Conservation (phyloP, 2,329 filamentous ascomycete genomes). For the Mollisiaceae sp. region DNA sequence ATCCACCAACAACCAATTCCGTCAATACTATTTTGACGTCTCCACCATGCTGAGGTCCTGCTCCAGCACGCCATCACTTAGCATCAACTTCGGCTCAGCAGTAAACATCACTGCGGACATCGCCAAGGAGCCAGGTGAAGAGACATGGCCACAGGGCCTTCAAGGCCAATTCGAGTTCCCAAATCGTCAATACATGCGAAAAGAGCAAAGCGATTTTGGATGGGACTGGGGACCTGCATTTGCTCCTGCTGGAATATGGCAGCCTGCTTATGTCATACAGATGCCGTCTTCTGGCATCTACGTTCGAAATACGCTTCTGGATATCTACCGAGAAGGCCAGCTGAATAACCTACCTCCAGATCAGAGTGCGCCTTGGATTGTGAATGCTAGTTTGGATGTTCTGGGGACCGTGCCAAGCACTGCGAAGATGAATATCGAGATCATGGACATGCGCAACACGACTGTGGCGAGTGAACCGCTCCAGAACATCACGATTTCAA, state of each 20-base stretch:
- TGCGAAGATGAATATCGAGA: constrained; percentile 51
- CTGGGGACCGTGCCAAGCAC: constrained; percentile 53
- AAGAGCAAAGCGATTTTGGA: constrained; percentile 67
- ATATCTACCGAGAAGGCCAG: constrained; percentile 63
- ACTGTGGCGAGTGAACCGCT: constrained; percentile 47
- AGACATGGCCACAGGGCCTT: constrained; percentile 54
- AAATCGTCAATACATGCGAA: constrained; percentile 61
- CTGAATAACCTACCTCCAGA: constrained; percentile 62
- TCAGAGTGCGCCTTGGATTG: constrained; percentile 61
- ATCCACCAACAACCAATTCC: constrained; percentile 65
- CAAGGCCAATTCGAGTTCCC: constrained; percentile 56
- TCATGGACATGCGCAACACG: constrained; percentile 50
- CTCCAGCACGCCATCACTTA: constrained; percentile 46
- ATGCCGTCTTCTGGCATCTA: constrained; percentile 51
- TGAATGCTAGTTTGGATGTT: constrained; percentile 65
- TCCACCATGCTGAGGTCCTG: constrained; percentile 52
- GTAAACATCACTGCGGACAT: constrained; percentile 58
- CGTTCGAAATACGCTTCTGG: constrained; percentile 58
- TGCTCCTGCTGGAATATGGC: constrained; percentile 67
- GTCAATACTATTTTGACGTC: constrained; percentile 65
- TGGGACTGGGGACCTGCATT: constrained; percentile 70
- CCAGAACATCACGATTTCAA: constrained; percentile 47
- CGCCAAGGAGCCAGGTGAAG: constrained; percentile 47
- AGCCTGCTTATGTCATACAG: constrained; percentile 61
- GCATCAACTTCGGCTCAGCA: constrained; percentile 62